Percentiles rank a stretch among this genome's conserved stretches.
Conservation (phyloP, 176 grass and related monocot genomes). For the Hyparrhenia diplandra region DNA sequence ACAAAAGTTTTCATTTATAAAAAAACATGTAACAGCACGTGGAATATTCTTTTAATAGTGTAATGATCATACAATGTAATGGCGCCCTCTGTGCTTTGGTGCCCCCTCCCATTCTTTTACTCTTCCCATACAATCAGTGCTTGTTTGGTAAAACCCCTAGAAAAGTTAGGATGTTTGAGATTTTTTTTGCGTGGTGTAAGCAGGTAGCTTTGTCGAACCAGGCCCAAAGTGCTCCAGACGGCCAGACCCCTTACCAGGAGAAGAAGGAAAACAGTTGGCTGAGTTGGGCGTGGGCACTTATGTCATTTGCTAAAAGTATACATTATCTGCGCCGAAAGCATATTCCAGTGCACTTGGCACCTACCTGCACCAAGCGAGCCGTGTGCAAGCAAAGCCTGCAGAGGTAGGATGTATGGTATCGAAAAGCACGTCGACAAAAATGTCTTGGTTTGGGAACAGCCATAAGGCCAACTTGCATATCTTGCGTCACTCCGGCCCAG, state of each 20-base stretch:
- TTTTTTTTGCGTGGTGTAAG: not conserved
- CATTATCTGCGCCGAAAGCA: not conserved
- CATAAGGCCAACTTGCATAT: not conserved
- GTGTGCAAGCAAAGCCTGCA: too few species aligned
- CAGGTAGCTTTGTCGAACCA: not conserved
- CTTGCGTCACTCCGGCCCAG: constrained; percentile 5
- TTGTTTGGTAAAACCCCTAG: not conserved
- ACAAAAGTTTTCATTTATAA: too few species aligned
- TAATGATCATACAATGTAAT: too few species aligned
- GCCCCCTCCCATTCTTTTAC: not conserved
- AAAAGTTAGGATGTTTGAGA: not conserved
- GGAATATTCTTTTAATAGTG: too few species aligned
- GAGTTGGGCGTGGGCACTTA: not conserved
- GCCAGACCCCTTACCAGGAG: not conserved
- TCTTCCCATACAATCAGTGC: not conserved
- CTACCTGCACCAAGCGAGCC: not conserved
- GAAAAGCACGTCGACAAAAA: too few species aligned
- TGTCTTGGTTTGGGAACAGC: not conserved
- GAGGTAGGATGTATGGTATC: not conserved
- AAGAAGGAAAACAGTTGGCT: not conserved
- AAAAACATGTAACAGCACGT: too few species aligned
- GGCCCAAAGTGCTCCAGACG: not conserved
- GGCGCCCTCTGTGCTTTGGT: not conserved
- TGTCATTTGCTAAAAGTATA: not conserved
- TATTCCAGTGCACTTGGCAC: constrained; percentile 26